A percentile compares a stretch with the other conserved stretches of the same genome.
Conservation (phyloP, 2,329 filamentous ascomycete species). For the Colletotrichum viniferum region DNA sequence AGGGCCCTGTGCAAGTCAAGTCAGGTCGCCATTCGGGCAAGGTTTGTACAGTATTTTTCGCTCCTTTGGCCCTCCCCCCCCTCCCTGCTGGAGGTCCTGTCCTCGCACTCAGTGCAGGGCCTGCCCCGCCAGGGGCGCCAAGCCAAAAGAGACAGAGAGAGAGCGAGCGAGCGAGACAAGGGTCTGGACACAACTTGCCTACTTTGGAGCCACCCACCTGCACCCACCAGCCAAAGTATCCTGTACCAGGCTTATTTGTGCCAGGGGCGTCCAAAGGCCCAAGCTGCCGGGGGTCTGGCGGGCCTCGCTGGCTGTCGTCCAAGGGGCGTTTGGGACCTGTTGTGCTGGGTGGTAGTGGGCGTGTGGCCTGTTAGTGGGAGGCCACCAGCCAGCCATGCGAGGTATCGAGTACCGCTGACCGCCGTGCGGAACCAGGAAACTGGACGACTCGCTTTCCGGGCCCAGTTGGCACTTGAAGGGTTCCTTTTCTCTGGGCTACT, state of each 20-base stretch:
- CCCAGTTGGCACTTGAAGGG: not conserved
- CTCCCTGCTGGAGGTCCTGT: not conserved
- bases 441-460: not conserved
- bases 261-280: not conserved
- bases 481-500: not conserved
- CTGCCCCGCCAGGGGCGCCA: not conserved
- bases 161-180: not conserved
- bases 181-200: not conserved
- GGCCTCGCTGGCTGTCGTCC: not conserved
- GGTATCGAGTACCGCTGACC: not conserved
- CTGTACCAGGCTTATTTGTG: not conserved
- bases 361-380: not conserved
- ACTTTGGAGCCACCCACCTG: not conserved
- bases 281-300: not conserved
- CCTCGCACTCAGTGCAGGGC: not conserved
- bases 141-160: not conserved
- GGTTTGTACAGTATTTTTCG: not conserved
- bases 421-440: not conserved
- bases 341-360: not conserved
- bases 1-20: not conserved
- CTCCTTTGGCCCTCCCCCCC: not conserved
- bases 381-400: not conserved
- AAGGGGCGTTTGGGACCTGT: not conserved
- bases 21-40: not conserved
- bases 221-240: not conserved